Conservation (phyloP, 1,284 basidiomycete genomes). For the Termitomyces sp. region DNA sequence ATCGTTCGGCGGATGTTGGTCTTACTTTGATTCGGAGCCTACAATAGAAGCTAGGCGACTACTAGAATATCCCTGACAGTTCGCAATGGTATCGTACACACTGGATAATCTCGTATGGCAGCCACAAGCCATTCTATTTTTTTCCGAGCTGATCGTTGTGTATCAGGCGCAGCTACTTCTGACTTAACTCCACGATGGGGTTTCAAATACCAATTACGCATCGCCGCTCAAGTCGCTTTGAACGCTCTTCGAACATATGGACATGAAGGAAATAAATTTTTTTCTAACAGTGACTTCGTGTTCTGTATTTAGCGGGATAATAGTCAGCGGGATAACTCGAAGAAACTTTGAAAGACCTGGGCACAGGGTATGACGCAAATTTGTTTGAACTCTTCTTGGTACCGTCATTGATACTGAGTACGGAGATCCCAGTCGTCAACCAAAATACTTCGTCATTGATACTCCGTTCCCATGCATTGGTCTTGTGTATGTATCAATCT, state of each 20-base stretch:
- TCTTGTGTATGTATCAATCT: slow-evolving; percentile 5
- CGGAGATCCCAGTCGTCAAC: neutral
- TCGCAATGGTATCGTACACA: neutral
- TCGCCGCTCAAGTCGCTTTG: neutral
- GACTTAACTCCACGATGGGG: neutral
- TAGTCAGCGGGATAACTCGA: neutral
- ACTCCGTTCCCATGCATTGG: neutral
- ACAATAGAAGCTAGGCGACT: neutral
- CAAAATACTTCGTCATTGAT: neutral
- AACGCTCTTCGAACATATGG: neutral
- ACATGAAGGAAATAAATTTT: too few species aligned
- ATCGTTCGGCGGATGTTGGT: neutral
- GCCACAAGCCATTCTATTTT: neutral
- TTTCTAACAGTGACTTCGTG: neutral
- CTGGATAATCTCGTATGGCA: neutral
- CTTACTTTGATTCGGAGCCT: neutral
- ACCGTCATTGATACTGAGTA: neutral
- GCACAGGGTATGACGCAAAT: slow-evolving; percentile 14
- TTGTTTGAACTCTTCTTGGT: neutral
- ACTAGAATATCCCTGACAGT: neutral
- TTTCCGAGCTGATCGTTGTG: slow-evolving; percentile 3
- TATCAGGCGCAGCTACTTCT: neutral
- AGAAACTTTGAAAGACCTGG: neutral
- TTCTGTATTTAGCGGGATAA: neutral
- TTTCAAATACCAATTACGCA: neutral